A percentile compares a stretch with the other conserved stretches of the same genome.
These are phyloP conservation scores for Boletus pseudo-olivaceus DNA, from an alignment of 768 basidiomycete genomes.

Conservation along the genomic window DNA sequence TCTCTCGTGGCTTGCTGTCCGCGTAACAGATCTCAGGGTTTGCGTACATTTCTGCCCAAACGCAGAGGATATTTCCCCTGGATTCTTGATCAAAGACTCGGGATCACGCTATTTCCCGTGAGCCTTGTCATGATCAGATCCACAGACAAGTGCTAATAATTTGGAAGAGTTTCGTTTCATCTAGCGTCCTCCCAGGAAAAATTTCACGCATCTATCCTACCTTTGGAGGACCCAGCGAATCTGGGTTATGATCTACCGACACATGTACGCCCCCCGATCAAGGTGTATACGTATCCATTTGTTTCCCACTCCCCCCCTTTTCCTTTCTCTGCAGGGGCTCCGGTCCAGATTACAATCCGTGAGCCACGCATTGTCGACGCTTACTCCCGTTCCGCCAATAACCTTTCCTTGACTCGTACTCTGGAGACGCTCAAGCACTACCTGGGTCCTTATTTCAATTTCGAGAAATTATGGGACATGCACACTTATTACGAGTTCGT, in stretches of 20 bases:
- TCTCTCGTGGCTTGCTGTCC: constrained; percentile 2
- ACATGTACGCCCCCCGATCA: constrained; percentile 27
- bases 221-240: constrained; percentile 21
- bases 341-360: constrained; percentile 23
- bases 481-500: constrained; percentile 45
- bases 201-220: constrained; percentile 30
- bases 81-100: constrained; percentile 26
- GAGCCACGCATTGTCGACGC: constrained; percentile 26
- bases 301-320: constrained; percentile 37
- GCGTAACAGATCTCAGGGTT: constrained; percentile 21
- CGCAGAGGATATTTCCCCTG: constrained; percentile 20
- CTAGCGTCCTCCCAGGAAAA: constrained; percentile 35
- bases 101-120: constrained; percentile 29
- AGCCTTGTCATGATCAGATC: not conserved
- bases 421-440: constrained; percentile 34
- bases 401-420: constrained; percentile 37
- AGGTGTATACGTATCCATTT: constrained; percentile 35
- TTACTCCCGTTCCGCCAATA: constrained; percentile 36
- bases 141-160: not conserved
- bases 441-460: constrained; percentile 42
- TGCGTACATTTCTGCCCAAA: constrained; percentile 37
- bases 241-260: constrained; percentile 23
- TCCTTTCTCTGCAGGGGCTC: constrained; percentile 33
- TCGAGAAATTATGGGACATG: constrained; percentile 46
- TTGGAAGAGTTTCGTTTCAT: constrained; percentile 34